These are phyloP conservation scores for Gracilariopsis chorda DNA, from an alignment of 23 red algal genomes.

Conservation along the genomic window DNA sequence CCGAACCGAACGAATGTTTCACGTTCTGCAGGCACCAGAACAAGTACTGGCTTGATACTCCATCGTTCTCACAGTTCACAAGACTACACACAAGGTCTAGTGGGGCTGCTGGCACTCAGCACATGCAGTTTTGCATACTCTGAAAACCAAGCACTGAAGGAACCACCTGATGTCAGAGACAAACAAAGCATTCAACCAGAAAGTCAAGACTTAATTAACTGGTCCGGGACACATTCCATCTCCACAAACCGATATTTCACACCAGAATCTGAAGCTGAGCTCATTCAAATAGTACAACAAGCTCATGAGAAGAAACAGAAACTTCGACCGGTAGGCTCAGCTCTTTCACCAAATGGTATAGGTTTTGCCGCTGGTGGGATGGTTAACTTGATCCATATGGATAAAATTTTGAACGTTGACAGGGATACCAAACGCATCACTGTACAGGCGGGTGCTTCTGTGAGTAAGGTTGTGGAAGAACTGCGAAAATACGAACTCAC, in stretches of 20 bases:
- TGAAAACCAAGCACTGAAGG: background rate
- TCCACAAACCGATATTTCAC: constrained; percentile 30
- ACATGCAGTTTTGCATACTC: background rate
- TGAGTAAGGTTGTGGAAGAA: constrained; percentile 68
- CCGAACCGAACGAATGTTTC: background rate
- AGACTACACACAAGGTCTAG: background rate
- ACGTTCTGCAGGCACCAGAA: background rate
- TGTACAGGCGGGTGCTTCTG: constrained; percentile 79
- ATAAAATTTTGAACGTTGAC: constrained; percentile 72
- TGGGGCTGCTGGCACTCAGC: background rate
- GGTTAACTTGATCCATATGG: constrained; percentile 79
- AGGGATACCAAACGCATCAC: constrained; percentile 25
- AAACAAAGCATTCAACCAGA: background rate
- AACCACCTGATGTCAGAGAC: background rate
- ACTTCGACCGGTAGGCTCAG: constrained; percentile 86
- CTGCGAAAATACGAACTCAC: constrained; percentile 73
- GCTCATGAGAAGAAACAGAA: constrained; percentile 26
- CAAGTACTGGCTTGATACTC: no score
- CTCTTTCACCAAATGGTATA: constrained; percentile 79
- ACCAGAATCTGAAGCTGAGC: constrained; percentile 59
- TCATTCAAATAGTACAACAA: constrained; percentile 36
- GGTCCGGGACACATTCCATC: constrained; percentile 79
- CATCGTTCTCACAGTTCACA: background rate
- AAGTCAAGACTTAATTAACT: constrained; percentile 71
- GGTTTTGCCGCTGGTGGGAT: constrained; percentile 74